Base-by-base conservation (phyloP, 2,329 filamentous ascomycete species). In the Incumbomyces lentus region DNA sequence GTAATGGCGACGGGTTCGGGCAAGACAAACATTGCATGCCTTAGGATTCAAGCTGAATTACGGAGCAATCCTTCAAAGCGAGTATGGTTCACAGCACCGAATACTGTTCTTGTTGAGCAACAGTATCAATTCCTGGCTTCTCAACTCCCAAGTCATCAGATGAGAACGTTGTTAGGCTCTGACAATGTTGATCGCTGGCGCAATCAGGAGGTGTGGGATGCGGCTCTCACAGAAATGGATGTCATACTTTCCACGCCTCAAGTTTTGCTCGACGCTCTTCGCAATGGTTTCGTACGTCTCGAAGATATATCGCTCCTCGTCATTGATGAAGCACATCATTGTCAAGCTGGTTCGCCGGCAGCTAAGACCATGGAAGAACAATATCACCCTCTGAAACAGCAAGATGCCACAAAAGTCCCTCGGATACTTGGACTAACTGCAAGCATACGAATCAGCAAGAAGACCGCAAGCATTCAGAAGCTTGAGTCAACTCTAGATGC, bases 321-420 rank as follows among this genome's bases (percentile, higher is more conserved):
- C 0, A 84, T 94, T 55, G 88, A 95, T 58, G 88, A 95, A 78
- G 87, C 84, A 8, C 87, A 94, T 59, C 81, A 88, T 59, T 90
- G 84, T 55, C 72, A 71, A 4, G 69, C 71, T 14, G 78, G 76
- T 1, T 74, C 81, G 53, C 71, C 84, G 0, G 79, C 80, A 10
- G 81, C 80, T 47, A 74, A 69, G 33, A 82, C 94, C 30, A 90
- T 94, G 84, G 68, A 64, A 22, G 67, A 79, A 26, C 82, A 84
- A 54, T 94, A 93, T 57, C 75, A 79, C 51, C 66, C 68, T 22
- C 62, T 60, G 14, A 71, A 70, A 42, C 52, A 45, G 0, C 52
- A 47, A 1, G 70, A 68, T 0, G 49, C 61, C 0, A 33, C 50
- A 11, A 50, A 55, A n/a, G 58, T 68, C 7, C 88, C 88, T 0